Percentiles rank a stretch among this genome's conserved stretches.
These are phyloP conservation scores for Euphrasia confusa DNA, from an alignment of 257 asterid genomes.

Conservation along the genomic window DNA sequence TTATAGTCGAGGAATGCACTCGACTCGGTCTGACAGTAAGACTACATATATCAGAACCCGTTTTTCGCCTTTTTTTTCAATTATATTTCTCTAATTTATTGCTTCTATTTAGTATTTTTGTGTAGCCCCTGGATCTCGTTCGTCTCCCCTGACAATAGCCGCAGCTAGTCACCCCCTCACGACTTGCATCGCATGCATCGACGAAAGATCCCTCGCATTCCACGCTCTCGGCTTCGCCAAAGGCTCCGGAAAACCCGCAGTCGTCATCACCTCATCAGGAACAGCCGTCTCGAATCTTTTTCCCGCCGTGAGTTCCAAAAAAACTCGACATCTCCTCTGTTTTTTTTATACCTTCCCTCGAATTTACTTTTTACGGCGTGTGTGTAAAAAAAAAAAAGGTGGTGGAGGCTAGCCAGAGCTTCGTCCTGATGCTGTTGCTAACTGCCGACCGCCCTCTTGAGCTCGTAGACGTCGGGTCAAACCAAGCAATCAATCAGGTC, in stretches of 20 bases:
- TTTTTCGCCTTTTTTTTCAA: constrained; percentile 4
- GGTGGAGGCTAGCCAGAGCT: constrained; percentile 96
- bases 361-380: no score
- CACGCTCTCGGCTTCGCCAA: constrained; percentile 96
- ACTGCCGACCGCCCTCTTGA: constrained; percentile 99
- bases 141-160: constrained; percentile 95
- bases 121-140: constrained; percentile 97
- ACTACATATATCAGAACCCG: constrained; percentile 22
- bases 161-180: constrained; percentile 89
- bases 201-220: constrained; percentile 92
- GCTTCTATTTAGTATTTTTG: constrained; percentile 68
- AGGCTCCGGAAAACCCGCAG: constrained; percentile 84
- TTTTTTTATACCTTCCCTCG: no score
- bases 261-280: constrained; percentile 91
- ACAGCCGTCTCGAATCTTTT: constrained; percentile 96
- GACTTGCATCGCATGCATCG: constrained; percentile 83
- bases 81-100: constrained; percentile 34
- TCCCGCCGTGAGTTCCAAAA: constrained; percentile 76
- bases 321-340: constrained; percentile 5
- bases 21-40: constrained; percentile 96
- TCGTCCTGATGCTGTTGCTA: constrained; percentile 77
- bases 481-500: constrained; percentile 97
- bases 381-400: constrained; percentile 42
- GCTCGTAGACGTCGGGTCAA: constrained; percentile 89
- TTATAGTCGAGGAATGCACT: constrained; percentile 86